These are phyloP conservation scores for Holtermannia corniformis DNA, from an alignment of 768 basidiomycete species.

Conservation along the genomic window DNA sequence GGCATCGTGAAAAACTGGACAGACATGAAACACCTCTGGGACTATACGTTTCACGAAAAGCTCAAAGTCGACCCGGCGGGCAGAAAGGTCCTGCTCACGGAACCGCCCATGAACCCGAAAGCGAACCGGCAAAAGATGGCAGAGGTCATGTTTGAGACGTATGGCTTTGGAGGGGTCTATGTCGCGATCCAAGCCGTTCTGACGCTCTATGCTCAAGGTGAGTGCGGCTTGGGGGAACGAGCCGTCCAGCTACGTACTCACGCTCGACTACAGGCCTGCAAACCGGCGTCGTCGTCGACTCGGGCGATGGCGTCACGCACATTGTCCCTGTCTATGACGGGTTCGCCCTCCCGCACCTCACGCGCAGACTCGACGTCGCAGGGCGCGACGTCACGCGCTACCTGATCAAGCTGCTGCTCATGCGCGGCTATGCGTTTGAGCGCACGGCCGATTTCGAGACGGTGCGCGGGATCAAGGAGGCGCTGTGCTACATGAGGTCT, in stretches of 20 bases:
- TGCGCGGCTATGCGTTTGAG: constrained; percentile 99
- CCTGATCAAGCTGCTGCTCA: constrained; percentile 95
- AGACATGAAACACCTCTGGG: constrained; percentile 96
- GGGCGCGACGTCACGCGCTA: constrained; percentile 97
- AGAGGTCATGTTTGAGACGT: constrained; percentile 99
- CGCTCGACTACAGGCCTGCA: constrained; percentile 60
- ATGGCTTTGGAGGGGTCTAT: constrained; percentile 90
- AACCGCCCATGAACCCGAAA: constrained; percentile 98
- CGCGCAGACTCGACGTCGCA: constrained; percentile 88
- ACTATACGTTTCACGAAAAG: constrained; percentile 97
- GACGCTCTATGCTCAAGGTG: constrained; percentile 97
- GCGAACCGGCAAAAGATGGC: constrained; percentile 86
- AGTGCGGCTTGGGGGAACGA: constrained; percentile 32
- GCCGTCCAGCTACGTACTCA: neutral
- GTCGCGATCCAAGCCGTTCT: constrained; percentile 97
- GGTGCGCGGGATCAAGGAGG: constrained; percentile 97
- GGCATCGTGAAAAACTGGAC: constrained; percentile 99
- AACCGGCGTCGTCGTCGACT: constrained; percentile 97
- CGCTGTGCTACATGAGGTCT: constrained; percentile 95
- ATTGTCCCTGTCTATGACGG: constrained; percentile 98
- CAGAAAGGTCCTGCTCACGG: constrained; percentile 83
- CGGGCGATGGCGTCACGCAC: constrained; percentile 98
- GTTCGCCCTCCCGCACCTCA: constrained; percentile 88
- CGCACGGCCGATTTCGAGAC: constrained; percentile 99
- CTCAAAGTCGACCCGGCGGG: constrained; percentile 77